phyloP scores from a whole-genome alignment of 2,329 filamentous ascomycete genomes.

The Colletotrichum phormii region DNA sequence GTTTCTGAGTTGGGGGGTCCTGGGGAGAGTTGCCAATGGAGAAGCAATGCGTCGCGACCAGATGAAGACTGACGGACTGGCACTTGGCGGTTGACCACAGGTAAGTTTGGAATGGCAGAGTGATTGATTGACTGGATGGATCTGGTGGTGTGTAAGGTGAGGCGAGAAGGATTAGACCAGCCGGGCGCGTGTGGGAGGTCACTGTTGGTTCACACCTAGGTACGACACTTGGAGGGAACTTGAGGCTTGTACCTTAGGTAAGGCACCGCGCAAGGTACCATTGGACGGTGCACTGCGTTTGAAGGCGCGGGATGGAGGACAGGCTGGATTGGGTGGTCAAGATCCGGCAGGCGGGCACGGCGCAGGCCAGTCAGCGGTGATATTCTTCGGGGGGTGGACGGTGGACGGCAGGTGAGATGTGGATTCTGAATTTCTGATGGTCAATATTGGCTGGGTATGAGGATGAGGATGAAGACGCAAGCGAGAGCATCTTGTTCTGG shows the following conservation, averaged over 20 bases:
- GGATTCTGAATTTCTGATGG: not conserved
- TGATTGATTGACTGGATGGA: not conserved
- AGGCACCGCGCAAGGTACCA: not conserved
- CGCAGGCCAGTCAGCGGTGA: slow-evolving; percentile 7
- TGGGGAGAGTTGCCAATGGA: not conserved
- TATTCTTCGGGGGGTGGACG: not conserved
- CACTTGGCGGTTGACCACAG: not conserved
- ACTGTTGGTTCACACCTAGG: not conserved
- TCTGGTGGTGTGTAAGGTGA: not conserved
- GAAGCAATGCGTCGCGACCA: not conserved
- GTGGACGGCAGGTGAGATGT: not conserved
- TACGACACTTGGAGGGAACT: no score
- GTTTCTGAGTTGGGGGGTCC: no score
- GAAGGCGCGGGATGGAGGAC: slow-evolving; percentile 5
- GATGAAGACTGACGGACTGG: not conserved
- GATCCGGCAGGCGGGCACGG: slow-evolving; percentile 27
- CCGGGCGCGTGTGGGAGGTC: not conserved
- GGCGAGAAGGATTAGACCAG: not conserved
- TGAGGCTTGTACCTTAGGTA: not conserved
- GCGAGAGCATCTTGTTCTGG: not conserved
- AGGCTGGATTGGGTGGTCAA: slow-evolving; percentile 26
- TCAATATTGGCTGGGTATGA: not conserved
- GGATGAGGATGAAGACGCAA: not conserved
- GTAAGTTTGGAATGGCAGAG: not conserved
- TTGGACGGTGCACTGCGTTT: not conserved